Conservation (phyloP, 2,329 filamentous ascomycete species). For the Cadophora malorum region DNA sequence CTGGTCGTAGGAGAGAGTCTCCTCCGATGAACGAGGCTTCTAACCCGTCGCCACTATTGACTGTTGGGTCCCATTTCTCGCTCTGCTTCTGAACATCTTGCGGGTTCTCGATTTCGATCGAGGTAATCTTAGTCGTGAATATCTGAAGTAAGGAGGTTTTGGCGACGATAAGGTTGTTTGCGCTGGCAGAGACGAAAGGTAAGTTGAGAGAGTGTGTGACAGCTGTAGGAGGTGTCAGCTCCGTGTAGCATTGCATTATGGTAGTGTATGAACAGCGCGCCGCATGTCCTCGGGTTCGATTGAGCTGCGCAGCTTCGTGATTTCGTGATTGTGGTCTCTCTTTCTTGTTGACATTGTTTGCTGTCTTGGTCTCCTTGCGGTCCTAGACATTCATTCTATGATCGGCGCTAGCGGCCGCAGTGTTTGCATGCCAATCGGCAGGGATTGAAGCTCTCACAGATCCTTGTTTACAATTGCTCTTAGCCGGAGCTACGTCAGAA, state of each 20-base stretch:
- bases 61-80: constrained; percentile 56
- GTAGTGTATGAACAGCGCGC: constrained; percentile 23
- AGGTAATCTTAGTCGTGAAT: constrained; percentile 74
- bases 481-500: constrained; percentile 23
- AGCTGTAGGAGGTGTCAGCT: constrained; percentile 91
- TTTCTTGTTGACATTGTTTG: neutral
- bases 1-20: constrained; percentile 66
- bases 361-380: neutral
- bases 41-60: constrained; percentile 65
- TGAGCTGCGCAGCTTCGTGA: neutral
- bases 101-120: constrained; percentile 60
- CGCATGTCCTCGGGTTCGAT: constrained; percentile 26
- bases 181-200: constrained; percentile 76
- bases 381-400: neutral
- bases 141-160: constrained; percentile 94
- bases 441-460: constrained; percentile 3
- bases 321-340: neutral
- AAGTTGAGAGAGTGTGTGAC: constrained; percentile 86
- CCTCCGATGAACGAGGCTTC: constrained; percentile 70
- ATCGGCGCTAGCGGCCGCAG: constrained; percentile 17
- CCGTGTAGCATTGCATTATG: constrained; percentile 95
- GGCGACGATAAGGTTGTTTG: constrained; percentile 87
- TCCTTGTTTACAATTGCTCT: constrained; percentile 12
- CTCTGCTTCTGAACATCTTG: constrained; percentile 49
- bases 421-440: constrained; percentile 1